These are phyloP conservation scores for Populus hybrid DNA, from an alignment of 441 rosid species.

Conservation along the genomic window DNA sequence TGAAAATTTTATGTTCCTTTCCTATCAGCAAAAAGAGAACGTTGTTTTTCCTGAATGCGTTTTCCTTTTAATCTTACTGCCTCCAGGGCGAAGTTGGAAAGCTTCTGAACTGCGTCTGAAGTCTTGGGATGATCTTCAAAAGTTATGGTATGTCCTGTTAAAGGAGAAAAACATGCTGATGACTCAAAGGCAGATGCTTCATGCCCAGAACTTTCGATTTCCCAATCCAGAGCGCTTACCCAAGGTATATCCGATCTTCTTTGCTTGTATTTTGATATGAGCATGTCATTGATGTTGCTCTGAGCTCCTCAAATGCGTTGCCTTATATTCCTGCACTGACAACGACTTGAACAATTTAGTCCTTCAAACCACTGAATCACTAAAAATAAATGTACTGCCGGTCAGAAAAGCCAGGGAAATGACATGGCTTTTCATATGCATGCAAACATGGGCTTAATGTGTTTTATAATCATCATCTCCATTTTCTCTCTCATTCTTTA, in stretches of 20 bases:
- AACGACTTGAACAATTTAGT: background rate
- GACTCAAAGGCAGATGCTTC: slow-evolving; percentile 92
- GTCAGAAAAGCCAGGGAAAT: background rate
- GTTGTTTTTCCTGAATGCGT: background rate
- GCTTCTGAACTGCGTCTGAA: slow-evolving; percentile 88
- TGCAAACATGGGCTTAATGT: background rate
- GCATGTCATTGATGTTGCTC: background rate
- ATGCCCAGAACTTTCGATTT: slow-evolving; percentile 62
- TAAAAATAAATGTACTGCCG: background rate
- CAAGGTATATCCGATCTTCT: slow-evolving; percentile 42
- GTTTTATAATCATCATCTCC: background rate
- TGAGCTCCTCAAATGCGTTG: slow-evolving; percentile 1
- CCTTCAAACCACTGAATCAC: background rate
- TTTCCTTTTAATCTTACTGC: slow-evolving; percentile 14
- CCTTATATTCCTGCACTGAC: background rate
- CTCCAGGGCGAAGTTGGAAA: slow-evolving; percentile 94
- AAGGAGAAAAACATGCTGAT: slow-evolving; percentile 97
- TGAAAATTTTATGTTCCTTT: background rate
- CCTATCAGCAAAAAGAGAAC: background rate
- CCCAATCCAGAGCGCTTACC: slow-evolving; percentile 90
- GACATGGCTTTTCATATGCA: background rate
- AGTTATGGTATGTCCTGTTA: slow-evolving; percentile 86
- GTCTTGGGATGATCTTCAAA: slow-evolving; percentile 92
- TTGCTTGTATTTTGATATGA: background rate
- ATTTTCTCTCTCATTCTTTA: background rate